These are phyloP conservation scores for Raphidocelis subcapitata DNA, from an alignment of 139 green algal genomes.

Conservation along the genomic window DNA sequence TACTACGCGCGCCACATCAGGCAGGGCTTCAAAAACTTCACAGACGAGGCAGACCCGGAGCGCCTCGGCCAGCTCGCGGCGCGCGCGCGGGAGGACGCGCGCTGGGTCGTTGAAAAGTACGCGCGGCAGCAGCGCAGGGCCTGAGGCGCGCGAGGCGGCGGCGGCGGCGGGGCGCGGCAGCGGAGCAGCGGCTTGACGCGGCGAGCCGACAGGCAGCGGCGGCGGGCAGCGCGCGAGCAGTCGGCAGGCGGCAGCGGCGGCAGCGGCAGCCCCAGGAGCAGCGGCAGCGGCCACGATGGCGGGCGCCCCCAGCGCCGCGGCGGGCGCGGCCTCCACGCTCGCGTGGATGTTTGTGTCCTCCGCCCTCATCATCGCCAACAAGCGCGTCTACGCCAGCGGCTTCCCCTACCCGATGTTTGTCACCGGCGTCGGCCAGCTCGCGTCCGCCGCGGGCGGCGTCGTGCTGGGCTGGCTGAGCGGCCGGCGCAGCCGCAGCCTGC, in stretches of 20 bases:
- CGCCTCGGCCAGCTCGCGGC: conserved; percentile 32
- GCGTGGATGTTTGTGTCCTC: conserved; percentile 55
- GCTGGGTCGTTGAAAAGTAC: conserved; percentile 58
- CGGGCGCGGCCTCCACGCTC: conserved; percentile 18
- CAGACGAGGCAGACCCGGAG: conserved; percentile 42
- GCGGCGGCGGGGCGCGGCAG: too few relatives aligned
- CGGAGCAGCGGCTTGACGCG: too few relatives aligned
- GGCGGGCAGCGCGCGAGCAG: background rate
- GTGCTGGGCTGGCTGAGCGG: background rate
- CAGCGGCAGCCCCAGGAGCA: conserved; percentile 13
- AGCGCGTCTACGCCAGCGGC: conserved; percentile 50
- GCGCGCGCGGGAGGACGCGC: conserved; percentile 32
- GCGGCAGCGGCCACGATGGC: too few relatives aligned
- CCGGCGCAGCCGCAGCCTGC: background rate
- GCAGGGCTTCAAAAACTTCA: conserved; percentile 35
- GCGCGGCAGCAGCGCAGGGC: too few relatives aligned
- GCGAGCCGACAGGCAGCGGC: background rate
- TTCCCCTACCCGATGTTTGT: conserved; percentile 63
- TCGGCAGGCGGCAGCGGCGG: background rate
- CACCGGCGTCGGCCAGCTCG: conserved; percentile 52
- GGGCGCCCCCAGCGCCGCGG: background rate
- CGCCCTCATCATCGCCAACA: conserved; percentile 73
- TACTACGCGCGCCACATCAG: conserved; percentile 40
- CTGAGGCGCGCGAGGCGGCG: too few relatives aligned
- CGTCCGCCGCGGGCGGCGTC: background rate